Evolutionary conservation across 306 rosid genomes (phyloP).

Genomic region (Geum urbanum): DNA sequence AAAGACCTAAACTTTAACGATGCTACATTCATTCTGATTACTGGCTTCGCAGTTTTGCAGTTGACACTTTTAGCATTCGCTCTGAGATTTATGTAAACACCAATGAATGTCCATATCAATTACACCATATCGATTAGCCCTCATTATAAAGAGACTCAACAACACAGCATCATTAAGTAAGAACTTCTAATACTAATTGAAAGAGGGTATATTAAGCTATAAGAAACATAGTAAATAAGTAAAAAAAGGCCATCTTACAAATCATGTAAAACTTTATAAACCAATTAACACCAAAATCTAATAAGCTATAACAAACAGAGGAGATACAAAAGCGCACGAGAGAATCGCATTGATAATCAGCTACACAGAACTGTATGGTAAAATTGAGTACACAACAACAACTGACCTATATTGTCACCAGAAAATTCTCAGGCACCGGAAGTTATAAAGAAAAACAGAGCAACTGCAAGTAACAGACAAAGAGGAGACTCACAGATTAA

Average conservation of each 20-base stretch:
- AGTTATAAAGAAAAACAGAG: background rate
- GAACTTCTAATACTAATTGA: background rate
- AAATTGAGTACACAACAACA: slow-evolving; percentile 10
- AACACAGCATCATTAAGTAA: background rate
- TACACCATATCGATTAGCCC: background rate
- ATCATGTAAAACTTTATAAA: background rate
- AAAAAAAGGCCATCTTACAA: background rate
- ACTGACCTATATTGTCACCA: background rate
- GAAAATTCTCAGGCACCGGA: background rate
- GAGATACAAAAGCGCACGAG: slow-evolving; percentile 7
- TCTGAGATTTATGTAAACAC: background rate
- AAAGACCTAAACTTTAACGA: background rate
- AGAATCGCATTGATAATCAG: background rate
- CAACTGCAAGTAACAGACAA: background rate
- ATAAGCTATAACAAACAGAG: background rate
- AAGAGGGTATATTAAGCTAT: background rate
- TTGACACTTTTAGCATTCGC: background rate
- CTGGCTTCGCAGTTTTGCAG: background rate
- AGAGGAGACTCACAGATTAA: slow-evolving; percentile 11
- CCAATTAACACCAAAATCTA: background rate
- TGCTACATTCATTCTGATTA: background rate
- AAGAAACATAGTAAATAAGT: background rate
- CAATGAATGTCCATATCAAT: background rate
- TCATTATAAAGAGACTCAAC: background rate
- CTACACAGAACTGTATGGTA: slow-evolving; percentile 12